Conservation (phyloP, 2,329 filamentous ascomycete genomes). For the Cytospora schulzeri region DNA sequence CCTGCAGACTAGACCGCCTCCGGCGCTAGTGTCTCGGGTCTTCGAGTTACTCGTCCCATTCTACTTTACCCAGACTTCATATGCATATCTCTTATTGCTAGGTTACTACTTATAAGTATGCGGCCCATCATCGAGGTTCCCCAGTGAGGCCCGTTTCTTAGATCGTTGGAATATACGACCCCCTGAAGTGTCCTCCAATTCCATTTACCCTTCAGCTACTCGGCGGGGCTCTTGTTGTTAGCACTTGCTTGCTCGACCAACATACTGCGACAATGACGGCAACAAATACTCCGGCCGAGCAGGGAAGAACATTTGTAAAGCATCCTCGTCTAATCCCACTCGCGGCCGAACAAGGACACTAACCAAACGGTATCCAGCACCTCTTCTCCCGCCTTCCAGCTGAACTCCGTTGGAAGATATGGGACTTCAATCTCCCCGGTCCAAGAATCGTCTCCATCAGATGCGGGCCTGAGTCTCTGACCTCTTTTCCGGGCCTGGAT, state of each 20-base stretch:
- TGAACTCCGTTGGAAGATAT: conserved; percentile 52
- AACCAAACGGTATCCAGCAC: conserved; percentile 36
- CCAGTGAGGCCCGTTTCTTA: neutral
- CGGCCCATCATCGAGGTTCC: neutral
- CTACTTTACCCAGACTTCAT: conserved; percentile 14
- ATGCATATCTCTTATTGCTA: neutral
- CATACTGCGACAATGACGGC: conserved; percentile 6
- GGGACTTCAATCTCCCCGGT: conserved; percentile 47
- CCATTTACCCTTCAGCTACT: conserved; percentile 1
- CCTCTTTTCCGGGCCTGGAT: neutral
- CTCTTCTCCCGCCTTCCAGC: conserved; percentile 47
- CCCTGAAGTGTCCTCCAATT: neutral
- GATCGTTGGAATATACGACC: neutral
- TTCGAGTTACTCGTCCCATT: conserved; percentile 19
- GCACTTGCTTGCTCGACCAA: conserved; percentile 3
- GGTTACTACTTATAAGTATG: conserved; percentile 15
- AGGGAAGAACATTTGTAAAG: conserved; percentile 21
- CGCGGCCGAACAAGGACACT: conserved; percentile 5
- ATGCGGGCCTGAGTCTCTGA: conserved; percentile 40
- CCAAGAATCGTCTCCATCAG: conserved; percentile 48
- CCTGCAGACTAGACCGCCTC: conserved; percentile 23
- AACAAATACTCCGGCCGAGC: conserved; percentile 2
- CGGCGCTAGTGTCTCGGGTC: conserved; percentile 23
- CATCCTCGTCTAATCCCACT: neutral
- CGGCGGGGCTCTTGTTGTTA: conserved; percentile 4